A percentile compares a stretch with the other conserved stretches of the same genome.
Evolutionary conservation across 352 stramenopile genomes (phyloP).

Genomic region (Peronospora farinosa): DNA sequence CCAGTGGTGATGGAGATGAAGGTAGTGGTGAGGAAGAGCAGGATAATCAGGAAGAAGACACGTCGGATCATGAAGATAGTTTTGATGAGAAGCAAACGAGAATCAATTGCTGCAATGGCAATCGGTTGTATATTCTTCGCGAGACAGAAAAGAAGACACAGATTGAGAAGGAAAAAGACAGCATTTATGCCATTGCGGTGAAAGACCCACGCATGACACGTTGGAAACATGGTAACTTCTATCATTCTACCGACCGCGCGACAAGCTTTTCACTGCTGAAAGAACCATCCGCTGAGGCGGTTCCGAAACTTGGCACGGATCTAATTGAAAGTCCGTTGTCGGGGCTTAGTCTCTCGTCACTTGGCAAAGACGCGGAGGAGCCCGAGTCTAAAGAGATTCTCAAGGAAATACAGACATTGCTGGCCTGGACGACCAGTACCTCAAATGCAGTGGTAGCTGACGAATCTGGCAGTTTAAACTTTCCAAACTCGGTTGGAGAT

Average conservation of each 20-base stretch:
- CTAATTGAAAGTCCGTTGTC: slow-evolving; percentile 61
- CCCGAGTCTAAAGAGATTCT: slow-evolving; percentile 54
- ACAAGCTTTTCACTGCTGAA: slow-evolving; percentile 39
- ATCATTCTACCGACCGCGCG: neutral
- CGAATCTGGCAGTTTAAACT: slow-evolving; percentile 8
- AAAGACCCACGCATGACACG: slow-evolving; percentile 40
- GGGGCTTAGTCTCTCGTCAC: slow-evolving; percentile 31
- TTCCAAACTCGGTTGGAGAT: slow-evolving; percentile 23
- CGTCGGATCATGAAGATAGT: slow-evolving; percentile 51
- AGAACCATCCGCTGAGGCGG: slow-evolving; percentile 31
- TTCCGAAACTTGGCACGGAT: slow-evolving; percentile 19
- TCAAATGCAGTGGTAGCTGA: neutral
- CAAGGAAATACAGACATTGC: slow-evolving; percentile 39
- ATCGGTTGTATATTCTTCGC: slow-evolving; percentile 18
- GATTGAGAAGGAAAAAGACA: slow-evolving; percentile 3
- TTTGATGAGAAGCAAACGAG: slow-evolving; percentile 24
- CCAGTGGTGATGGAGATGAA: slow-evolving; percentile 2
- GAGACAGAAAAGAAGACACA: slow-evolving; percentile 3
- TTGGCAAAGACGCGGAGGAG: slow-evolving; percentile 46
- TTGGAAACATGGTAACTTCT: slow-evolving; percentile 4
- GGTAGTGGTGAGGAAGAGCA: neutral
- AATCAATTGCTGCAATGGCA: slow-evolving; percentile 6
- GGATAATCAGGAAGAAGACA: slow-evolving; percentile 14
- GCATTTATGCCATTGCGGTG: slow-evolving; percentile 35
- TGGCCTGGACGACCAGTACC: slow-evolving; percentile 42